These are phyloP conservation scores for Zea luxurians DNA, from an alignment of 176 grass and related monocot genomes.

Conservation along the genomic window DNA sequence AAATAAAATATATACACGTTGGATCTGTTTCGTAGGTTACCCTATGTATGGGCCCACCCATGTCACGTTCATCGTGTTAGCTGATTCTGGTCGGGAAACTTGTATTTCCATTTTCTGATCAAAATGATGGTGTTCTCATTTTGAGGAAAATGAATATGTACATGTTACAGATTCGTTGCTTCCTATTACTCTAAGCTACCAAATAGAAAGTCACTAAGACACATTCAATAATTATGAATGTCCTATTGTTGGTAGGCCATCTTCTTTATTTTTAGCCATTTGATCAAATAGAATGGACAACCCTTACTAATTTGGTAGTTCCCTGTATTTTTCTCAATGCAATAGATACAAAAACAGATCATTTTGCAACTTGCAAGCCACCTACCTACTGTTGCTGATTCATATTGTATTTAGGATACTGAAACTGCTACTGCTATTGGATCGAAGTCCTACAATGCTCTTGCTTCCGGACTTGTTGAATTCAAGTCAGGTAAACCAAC, in stretches of 20 bases:
- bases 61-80: background rate
- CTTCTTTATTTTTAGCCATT: background rate
- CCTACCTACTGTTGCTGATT: background rate
- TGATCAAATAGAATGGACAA: background rate
- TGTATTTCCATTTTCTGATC: background rate
- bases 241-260: background rate
- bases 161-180: background rate
- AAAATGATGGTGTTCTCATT: background rate
- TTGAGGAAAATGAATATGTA: background rate
- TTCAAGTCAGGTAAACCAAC: conserved; percentile 56
- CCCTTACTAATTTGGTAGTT: background rate
- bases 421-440: conserved; percentile 72
- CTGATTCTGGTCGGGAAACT: background rate
- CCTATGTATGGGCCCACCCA: too few relatives aligned
- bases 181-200: background rate
- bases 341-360: background rate
- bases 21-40: background rate
- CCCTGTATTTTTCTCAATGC: background rate
- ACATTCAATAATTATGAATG: background rate
- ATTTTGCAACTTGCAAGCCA: conserved; percentile 12
- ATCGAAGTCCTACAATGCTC: conserved; percentile 77
- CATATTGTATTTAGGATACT: conserved; percentile 51
- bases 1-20: background rate
- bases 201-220: background rate
- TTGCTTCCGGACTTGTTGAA: conserved; percentile 72